These are phyloP conservation scores for Trametes hirsuta DNA, from an alignment of 1,284 basidiomycete genomes.

Conservation along the genomic window DNA sequence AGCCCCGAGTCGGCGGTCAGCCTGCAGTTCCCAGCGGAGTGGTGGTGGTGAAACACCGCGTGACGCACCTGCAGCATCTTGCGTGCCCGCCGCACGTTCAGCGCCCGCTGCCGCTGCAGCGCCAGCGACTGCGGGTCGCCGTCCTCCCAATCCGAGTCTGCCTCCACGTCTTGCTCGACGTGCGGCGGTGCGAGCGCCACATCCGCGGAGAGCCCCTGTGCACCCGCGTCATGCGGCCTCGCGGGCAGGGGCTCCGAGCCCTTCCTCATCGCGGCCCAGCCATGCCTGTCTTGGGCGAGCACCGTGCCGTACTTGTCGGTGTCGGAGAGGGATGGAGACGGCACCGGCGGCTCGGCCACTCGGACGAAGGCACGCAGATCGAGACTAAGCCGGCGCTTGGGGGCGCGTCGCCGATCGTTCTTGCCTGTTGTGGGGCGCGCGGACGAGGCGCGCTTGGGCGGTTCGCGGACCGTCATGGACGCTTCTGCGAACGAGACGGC, in stretches of 20 bases:
- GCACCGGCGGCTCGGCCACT: conserved; percentile 2
- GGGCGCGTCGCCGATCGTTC: neutral
- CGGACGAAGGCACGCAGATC: conserved; percentile 27
- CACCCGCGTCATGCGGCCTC: neutral
- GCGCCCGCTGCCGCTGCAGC: conserved; percentile 38
- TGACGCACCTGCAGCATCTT: conserved; percentile 51
- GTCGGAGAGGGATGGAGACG: conserved; percentile 10
- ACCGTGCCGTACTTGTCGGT: conserved; percentile 1
- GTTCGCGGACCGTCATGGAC: conserved; percentile 10
- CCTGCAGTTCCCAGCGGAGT: neutral
- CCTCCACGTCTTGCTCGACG: conserved; percentile 5
- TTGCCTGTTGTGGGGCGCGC: conserved; percentile 17
- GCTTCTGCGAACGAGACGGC: conserved; percentile 14
- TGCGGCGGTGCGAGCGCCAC: neutral
- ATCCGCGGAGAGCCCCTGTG: neutral
- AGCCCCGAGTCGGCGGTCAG: conserved; percentile 1
- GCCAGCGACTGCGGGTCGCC: conserved; percentile 20
- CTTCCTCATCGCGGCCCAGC: neutral
- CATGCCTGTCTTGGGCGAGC: neutral
- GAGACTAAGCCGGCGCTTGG: conserved; percentile 30
- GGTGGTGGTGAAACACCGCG: neutral
- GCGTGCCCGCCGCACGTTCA: conserved; percentile 47
- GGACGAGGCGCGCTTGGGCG: conserved; percentile 22
- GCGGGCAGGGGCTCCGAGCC: neutral
- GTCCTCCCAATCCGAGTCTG: conserved; percentile 16